These are phyloP conservation scores for Pseudogymnoascus sp. DNA, from an alignment of 2,329 filamentous ascomycete species.

Conservation along the genomic window DNA sequence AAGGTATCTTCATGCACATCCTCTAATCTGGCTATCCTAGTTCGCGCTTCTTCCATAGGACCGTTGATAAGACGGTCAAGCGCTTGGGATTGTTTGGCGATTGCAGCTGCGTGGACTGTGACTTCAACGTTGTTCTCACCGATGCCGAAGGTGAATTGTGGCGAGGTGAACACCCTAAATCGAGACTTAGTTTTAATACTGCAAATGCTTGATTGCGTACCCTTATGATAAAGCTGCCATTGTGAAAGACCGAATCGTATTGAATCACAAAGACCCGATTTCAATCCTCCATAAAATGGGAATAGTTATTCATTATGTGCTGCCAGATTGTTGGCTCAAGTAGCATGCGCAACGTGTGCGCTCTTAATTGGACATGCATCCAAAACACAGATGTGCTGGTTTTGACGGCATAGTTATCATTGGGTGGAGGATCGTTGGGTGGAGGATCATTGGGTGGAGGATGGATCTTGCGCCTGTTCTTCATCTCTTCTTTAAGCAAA, in stretches of 20 bases:
- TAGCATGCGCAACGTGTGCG: too few species aligned
- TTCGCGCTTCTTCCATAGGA: conserved; percentile 1
- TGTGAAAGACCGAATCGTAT: neutral
- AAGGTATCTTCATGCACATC: conserved; percentile 20
- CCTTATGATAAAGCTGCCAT: neutral
- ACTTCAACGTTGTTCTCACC: conserved; percentile 14
- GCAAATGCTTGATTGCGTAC: neutral
- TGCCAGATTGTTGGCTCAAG: too few species aligned
- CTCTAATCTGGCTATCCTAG: conserved; percentile 16
- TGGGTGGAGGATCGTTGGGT: too few species aligned
- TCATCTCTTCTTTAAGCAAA: too few species aligned
- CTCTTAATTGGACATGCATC: too few species aligned
- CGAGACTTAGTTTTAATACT: neutral
- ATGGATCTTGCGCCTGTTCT: too few species aligned
- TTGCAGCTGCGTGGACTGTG: conserved; percentile 15
- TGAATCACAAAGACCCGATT: neutral
- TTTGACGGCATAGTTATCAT: too few species aligned
- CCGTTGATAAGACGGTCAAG: conserved; percentile 17
- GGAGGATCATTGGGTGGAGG: too few species aligned
- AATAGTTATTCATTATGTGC: too few species aligned
- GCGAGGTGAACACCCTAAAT: conserved; percentile 14
- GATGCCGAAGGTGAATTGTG: conserved; percentile 17
- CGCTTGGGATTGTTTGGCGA: conserved; percentile 18
- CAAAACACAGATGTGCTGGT: too few species aligned
- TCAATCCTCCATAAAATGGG: neutral